Evolutionary conservation across 768 basidiomycete species (phyloP).

Genomic region (Boletus pseudo-olivaceus): DNA sequence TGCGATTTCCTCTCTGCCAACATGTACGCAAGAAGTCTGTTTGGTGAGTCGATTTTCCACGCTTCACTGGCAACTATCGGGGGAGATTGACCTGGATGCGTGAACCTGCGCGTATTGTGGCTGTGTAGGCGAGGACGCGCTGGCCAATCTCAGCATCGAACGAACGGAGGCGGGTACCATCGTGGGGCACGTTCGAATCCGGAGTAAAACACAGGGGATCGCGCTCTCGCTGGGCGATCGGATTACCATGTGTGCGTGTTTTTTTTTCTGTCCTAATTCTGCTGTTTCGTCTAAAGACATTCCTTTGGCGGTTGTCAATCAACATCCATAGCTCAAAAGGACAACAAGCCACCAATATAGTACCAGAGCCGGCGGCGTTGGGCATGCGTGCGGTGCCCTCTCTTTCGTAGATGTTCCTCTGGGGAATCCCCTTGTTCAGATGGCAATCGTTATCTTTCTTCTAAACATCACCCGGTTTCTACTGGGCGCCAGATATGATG

Average conservation of each 20-base stretch:
- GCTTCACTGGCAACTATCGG: neutral
- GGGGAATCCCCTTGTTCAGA: neutral
- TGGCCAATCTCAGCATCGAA: conserved; percentile 94
- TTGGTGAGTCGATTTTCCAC: conserved; percentile 55
- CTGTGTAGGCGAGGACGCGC: conserved; percentile 80
- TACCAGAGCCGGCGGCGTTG: neutral
- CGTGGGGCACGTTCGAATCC: conserved; percentile 91
- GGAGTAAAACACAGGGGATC: conserved; percentile 97
- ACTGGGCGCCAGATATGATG: neutral
- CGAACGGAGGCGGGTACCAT: conserved; percentile 77
- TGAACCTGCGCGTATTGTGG: too few relatives aligned
- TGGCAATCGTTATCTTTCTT: neutral
- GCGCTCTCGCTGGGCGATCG: conserved; percentile 91
- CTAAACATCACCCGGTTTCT: neutral
- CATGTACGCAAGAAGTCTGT: conserved; percentile 91
- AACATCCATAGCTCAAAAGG: conserved; percentile 37
- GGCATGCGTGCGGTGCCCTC: too few relatives aligned
- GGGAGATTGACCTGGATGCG: neutral
- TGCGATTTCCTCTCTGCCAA: conserved; percentile 97
- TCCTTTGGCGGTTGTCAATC: neutral
- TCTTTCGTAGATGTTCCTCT: neutral
- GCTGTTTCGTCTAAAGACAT: neutral
- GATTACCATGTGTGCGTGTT: conserved; percentile 60
- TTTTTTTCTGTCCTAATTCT: neutral
- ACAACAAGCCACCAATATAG: conserved; percentile 33